Evolutionary conservation across 148 eudicot species (phyloP), one percentile per base, ranked within the genome.

Genomic region (Rhododendron mucronatum): DNA sequence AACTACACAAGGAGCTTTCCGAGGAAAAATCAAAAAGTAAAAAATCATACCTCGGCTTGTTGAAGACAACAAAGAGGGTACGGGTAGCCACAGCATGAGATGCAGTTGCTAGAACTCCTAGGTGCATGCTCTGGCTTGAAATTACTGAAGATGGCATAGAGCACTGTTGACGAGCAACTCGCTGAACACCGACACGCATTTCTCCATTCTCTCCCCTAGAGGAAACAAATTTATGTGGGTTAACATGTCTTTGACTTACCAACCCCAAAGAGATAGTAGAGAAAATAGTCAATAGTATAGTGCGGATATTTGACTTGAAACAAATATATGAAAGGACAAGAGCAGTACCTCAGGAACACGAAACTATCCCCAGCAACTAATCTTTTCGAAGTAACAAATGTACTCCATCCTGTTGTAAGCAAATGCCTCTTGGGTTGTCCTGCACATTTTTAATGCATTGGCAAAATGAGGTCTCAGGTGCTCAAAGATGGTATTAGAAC

Each of bases 361-460:
- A 96, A 96, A 76, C 97, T 91, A 91, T 96, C 98, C 35, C 99
- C 98, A n/a, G 99, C 98, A 75, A 92, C 97, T 90, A 96, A 88
- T 96, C 95, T 91, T 91, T 96, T 96, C 13, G 96, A 93, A 84
- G 94, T 94, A 47, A 96, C 98, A 90, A 97, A 97, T 67, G 97
- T 95, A 91, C 99, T 97, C 99, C 99, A 97, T 83, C 99, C 99
- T 21, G 99, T 97, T 57, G 99, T 97, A 30, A 97, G 95, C 89
- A 97, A 90, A 91, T 96, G 99, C 88, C 99, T 95, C 85, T 95
- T 91, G 30, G 99, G 99, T 89, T 95, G 98, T 71, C 98, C 98
- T 96, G 87, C 86, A 85, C 79, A 55, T 55, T 47, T 71, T 81
- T 35, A 6, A 51, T 13, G 35, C 16, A 33, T 13, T 4, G 37